Evolutionary conservation across 164 flowering plant species (phyloP), one percentile per base, ranked within the genome.

Genomic region (Liriodendron chinense): DNA sequence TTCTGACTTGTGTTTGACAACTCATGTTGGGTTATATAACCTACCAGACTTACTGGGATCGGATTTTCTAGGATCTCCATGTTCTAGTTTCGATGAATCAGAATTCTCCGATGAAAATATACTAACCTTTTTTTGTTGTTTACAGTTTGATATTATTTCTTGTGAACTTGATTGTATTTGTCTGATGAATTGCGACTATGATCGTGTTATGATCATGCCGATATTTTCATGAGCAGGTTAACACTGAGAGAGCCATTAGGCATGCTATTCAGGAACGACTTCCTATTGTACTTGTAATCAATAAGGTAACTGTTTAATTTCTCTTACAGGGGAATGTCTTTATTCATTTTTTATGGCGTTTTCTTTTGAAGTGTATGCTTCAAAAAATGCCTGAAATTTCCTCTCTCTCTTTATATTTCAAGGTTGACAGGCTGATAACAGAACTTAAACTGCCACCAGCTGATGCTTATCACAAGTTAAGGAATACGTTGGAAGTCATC

Each of bases 351-450:
- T 49, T 65, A 71, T 79, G 28, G 64, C 0, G 47, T 24, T 12
- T 48, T 65, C 20, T 67, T 65, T 70, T 59, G 21, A 59, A 28
- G 20, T 28, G 47, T 9, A 24, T 67, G 6, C 43, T 7, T 16
- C 47, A n/a, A 28, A 24, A 67, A 13, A 7, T 23, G 28, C 26
- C 68, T 65, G 62, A 72, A 65, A 21, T 12, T 28, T 21, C 7
- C 59, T 50, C 48, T n/a, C n/a, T n/a, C n/a, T 73, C 23, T 9
- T 24, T 47, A 20, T 43, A 68, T 20, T 68, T 77, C 14, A 79
- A 96, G 99, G 98, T 96, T 82, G 99, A 96, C 82, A 87, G 96
- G 79, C 81, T 96, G 84, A 96, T 96, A 79, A 94, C 99, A n/a
- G 99, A 96, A 73, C 94, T 96, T 26, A 94, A 94, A 74, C 75